Conservation (phyloP, 2,329 filamentous ascomycete genomes). For the Tympanopsis confertula region DNA sequence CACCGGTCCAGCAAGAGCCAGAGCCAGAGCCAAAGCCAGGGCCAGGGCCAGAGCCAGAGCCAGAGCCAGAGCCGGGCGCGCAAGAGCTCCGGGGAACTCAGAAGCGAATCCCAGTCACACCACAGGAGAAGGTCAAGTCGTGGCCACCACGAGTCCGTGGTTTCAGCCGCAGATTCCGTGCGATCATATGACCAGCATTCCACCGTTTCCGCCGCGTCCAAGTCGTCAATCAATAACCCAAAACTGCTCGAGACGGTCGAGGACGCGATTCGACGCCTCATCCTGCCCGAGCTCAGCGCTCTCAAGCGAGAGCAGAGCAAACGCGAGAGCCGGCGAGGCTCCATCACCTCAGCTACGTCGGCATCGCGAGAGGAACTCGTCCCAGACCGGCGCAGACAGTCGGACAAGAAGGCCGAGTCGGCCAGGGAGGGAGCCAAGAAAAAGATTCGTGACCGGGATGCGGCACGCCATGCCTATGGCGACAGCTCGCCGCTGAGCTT, state of each 20-base stretch:
- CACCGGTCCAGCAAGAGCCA: constrained; percentile 23
- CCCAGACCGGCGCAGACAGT: constrained; percentile 40
- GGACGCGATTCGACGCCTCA: constrained; percentile 79
- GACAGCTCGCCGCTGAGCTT: constrained; percentile 1
- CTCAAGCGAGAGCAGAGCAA: constrained; percentile 83
- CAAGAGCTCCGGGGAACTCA: constrained; percentile 33
- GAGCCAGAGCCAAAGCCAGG: constrained; percentile 22
- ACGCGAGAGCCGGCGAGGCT: constrained; percentile 58
- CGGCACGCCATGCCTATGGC: neutral
- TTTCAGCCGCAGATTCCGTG: constrained; percentile 43
- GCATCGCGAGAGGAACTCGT: constrained; percentile 43
- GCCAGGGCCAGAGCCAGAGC: constrained; percentile 20
- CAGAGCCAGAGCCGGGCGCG: constrained; percentile 34
- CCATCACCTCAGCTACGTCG: constrained; percentile 40
- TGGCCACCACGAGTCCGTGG: constrained; percentile 36
- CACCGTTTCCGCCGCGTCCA: constrained; percentile 34
- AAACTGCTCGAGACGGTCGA: constrained; percentile 84
- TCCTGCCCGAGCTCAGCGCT: constrained; percentile 81
- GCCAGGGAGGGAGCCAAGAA: neutral
- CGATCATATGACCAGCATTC: constrained; percentile 43
- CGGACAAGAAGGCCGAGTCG: neutral
- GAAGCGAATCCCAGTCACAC: constrained; percentile 31
- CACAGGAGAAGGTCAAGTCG: constrained; percentile 35
- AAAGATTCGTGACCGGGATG: neutral
- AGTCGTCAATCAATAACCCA: constrained; percentile 80